Evolutionary conservation across 768 basidiomycete genomes (phyloP), one percentile per base, ranked within the genome.

Genomic region (Obba rivulosa): DNA sequence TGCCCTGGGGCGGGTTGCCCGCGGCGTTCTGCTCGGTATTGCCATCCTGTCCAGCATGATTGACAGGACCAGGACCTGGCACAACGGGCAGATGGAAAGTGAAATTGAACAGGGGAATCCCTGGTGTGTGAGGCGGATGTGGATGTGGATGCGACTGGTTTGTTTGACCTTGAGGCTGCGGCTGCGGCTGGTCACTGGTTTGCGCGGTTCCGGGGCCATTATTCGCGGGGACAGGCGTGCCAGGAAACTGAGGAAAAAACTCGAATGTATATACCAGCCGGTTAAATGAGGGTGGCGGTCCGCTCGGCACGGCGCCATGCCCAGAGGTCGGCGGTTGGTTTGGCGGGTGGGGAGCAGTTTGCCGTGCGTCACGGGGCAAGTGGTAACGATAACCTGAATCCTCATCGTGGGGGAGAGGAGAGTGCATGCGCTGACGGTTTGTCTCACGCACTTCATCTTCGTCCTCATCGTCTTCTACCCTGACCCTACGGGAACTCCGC

Each of bases 391-490:
- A 13, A 5, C 13, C 28, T 31, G 28, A 5, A 31, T 41, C 35
- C 42, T 57, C 31, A 8, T 56, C 18, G 57, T 46, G 57, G 36
- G 60, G 44, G 42, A 56, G 62, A 39, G 60, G 66, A 68, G 66
- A 46, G 45, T 54, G 43, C 47, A 69, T 63, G 43, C 83, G 78
- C 61, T 84, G 75, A 18, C 80, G 81, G 16, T 62, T 62, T 13
- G 84, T 81, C 57, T 84, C 81, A 48, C 83, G 73, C 48, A 76
- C 72, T 57, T 85, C 79, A 11, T 79, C 80, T 7, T 75, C 72
- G 52, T 85, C 81, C 5, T 72, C 72, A 47, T 84, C 82, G 46
- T 81, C 77, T 2, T 84, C 80, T 3, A 83, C 79, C 37, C 82
- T 66, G 16, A 75, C 69, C 20, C 81, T 81, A 37, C 81, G 53